Percentiles rank a stretch among this genome's conserved stretches.
These are phyloP conservation scores for Collariella sp. DNA, from an alignment of 495 filamentous ascomycete species.

Conservation along the genomic window DNA sequence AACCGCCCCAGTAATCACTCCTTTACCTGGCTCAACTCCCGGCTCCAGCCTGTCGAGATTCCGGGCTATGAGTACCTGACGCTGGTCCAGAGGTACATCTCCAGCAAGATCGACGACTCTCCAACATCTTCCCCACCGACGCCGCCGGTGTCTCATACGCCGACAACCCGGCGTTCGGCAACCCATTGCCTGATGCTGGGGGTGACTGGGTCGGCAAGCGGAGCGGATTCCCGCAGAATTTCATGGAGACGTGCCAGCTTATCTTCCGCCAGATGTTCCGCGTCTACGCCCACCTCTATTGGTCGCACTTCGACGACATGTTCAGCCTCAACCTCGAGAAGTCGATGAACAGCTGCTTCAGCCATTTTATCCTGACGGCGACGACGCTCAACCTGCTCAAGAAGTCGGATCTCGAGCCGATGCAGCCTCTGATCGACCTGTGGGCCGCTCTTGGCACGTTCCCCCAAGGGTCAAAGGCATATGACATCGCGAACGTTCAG, in stretches of 20 bases:
- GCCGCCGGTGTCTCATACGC: slow-evolving; percentile 49
- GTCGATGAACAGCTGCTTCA: slow-evolving; percentile 89
- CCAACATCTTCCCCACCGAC: slow-evolving; percentile 76
- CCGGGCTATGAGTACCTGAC: slow-evolving; percentile 80
- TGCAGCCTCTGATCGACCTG: slow-evolving; percentile 85
- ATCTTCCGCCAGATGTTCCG: slow-evolving; percentile 98
- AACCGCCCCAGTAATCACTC: slow-evolving; percentile 56
- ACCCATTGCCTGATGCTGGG: slow-evolving; percentile 50
- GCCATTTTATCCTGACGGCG: slow-evolving; percentile 83
- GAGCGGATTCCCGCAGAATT: slow-evolving; percentile 79
- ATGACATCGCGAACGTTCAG: slow-evolving; percentile 44
- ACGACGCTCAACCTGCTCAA: slow-evolving; percentile 75
- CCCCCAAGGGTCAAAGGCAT: slow-evolving; percentile 57
- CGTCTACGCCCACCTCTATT: slow-evolving; percentile 86
- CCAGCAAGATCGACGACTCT: slow-evolving; percentile 78
- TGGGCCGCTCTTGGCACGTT: slow-evolving; percentile 80
- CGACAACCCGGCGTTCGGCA: slow-evolving; percentile 47
- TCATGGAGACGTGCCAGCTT: slow-evolving; percentile 77
- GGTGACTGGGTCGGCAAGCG: slow-evolving; percentile 71
- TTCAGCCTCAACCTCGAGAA: slow-evolving; percentile 75
- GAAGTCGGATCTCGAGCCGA: slow-evolving; percentile 82
- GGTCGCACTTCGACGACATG: slow-evolving; percentile 75
- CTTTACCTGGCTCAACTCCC: slow-evolving; percentile 82
- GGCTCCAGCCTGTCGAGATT: slow-evolving; percentile 57
- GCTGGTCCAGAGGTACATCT: slow-evolving; percentile 90